Evolutionary conservation across 192 early-diverging fungal genomes (phyloP).

Genomic region (Coemansia sp.): DNA sequence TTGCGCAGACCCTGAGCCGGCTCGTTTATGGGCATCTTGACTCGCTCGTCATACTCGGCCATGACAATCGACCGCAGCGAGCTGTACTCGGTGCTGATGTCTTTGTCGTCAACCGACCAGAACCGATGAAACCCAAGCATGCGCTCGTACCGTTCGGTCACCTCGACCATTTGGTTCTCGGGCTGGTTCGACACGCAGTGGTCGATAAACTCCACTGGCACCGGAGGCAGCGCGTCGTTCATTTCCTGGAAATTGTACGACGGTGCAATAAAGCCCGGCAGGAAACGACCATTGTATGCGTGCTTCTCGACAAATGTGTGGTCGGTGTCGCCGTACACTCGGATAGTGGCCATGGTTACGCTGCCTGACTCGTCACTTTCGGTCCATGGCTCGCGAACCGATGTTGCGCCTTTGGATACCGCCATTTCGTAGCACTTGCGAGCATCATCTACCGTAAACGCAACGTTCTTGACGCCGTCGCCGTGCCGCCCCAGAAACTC

Average conservation of each 20-base stretch:
- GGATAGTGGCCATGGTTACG: conserved; percentile 90
- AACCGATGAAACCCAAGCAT: conserved; percentile 96
- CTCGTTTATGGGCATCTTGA: conserved; percentile 99
- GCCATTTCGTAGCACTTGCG: conserved; percentile 79
- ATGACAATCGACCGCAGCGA: conserved; percentile 94
- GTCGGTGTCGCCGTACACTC: conserved; percentile 91
- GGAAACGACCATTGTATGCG: conserved; percentile 81
- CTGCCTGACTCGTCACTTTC: conserved; percentile 83
- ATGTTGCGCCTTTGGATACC: conserved; percentile 80
- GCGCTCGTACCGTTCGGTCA: conserved; percentile 86
- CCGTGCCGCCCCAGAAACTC: conserved; percentile 77
- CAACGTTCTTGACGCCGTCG: conserved; percentile 95
- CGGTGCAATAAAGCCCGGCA: conserved; percentile 70
- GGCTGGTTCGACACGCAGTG: conserved; percentile 97
- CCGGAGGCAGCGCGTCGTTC: conserved; percentile 62
- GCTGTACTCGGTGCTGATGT: conserved; percentile 95
- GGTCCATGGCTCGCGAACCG: conserved; percentile 76
- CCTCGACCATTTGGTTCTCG: conserved; percentile 81
- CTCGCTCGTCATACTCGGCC: conserved; percentile 84
- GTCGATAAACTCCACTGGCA: conserved; percentile 75
- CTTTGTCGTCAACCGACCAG: conserved; percentile 97
- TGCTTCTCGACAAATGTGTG: conserved; percentile 90
- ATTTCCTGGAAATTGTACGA: conserved; percentile 57
- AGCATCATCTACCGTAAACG: conserved; percentile 86
- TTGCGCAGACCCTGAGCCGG: conserved; percentile 91